Evolutionary conservation across 371 early-diverging fungal genomes (phyloP).

Genomic region (Mortierella sp.): DNA sequence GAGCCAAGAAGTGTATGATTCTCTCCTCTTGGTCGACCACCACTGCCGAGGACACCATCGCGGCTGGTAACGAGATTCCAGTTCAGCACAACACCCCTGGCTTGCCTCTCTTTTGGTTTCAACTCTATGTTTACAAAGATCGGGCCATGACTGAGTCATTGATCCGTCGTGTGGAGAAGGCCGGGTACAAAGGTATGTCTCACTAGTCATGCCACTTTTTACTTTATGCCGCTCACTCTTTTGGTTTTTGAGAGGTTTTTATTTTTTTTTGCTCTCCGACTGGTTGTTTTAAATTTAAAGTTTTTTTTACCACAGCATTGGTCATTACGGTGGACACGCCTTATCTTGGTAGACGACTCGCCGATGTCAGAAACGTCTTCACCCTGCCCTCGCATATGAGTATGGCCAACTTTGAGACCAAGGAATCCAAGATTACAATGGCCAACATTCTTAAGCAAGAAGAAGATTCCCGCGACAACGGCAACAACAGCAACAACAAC

Average conservation of each 20-base stretch:
- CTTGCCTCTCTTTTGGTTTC: constrained; percentile 80
- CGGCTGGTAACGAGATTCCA: constrained; percentile 56
- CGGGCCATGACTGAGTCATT: constrained; percentile 79
- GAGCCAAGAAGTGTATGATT: constrained; percentile 65
- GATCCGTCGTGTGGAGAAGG: constrained; percentile 83
- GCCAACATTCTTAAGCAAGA: constrained; percentile 38
- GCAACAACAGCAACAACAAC: constrained; percentile 45
- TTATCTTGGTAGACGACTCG: constrained; percentile 87
- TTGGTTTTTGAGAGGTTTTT: neutral
- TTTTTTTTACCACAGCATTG: constrained; percentile 60
- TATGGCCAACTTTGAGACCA: constrained; percentile 65
- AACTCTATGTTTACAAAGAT: constrained; percentile 92
- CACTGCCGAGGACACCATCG: constrained; percentile 66
- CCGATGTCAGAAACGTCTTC: constrained; percentile 87
- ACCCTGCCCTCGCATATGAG: constrained; percentile 65
- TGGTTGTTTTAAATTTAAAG: neutral
- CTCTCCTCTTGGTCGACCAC: constrained; percentile 70
- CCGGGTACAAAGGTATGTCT: constrained; percentile 78
- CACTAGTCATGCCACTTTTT: neutral
- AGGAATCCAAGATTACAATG: constrained; percentile 56
- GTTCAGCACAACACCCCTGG: constrained; percentile 56
- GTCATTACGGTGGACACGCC: constrained; percentile 97
- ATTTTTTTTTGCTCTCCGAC: neutral
- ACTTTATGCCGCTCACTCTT: neutral
- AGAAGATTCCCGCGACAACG: too few relatives aligned